Evolutionary conservation across 2,329 filamentous ascomycete species (phyloP), one percentile per base, ranked within the genome.

Genomic region (Paraconiothyrium brasiliense): DNA sequence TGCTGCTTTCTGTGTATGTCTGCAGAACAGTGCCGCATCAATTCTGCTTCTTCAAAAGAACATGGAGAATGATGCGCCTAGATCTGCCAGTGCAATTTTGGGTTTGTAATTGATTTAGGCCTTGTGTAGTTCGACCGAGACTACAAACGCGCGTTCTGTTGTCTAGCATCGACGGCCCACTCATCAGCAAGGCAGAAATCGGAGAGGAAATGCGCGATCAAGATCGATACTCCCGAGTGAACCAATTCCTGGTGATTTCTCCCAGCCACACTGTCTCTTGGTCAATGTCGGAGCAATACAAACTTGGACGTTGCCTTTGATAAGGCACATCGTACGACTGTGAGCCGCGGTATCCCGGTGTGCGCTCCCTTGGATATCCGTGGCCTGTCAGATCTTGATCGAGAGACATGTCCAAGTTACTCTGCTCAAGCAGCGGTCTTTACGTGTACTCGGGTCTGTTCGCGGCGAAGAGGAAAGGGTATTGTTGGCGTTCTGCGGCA

Each of bases 301-400:
- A 55, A 55, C 52, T 55, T 55, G 52, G 52, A 34, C 16, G 34
- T 52, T n/a, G 39, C 35, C 14, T 39, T 44, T 46, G 24, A 46
- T 14, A 35, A 39, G 27, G 30, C 41, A 20, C 39, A 24, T 55
- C 10, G 39, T 44, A 34, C 37, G 39, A 44, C 27, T 20, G 39
- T 44, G 52, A 34, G 39, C 52, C 24, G 39, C 52, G 52, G 52
- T 55, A 55, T 22, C 52, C 52, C 27, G 14, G 52, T 20, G 9
- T 24, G 43, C 14, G 39, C n/a, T 54, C 39, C 20, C 32, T 9
- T 27, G 24, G 27, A 22, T 32, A 11, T 32, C 13, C 13, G 8
- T 11, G 13, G 24, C 1, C 16, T 27, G 39, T 13, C 32, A 8
- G 14, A 34, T 10, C 20, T 11, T 27, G 10, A 39, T 41, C 20